Evolutionary conservation across 2,329 filamentous ascomycete genomes (phyloP).

Genomic region (Coniochaeta prunicola): DNA sequence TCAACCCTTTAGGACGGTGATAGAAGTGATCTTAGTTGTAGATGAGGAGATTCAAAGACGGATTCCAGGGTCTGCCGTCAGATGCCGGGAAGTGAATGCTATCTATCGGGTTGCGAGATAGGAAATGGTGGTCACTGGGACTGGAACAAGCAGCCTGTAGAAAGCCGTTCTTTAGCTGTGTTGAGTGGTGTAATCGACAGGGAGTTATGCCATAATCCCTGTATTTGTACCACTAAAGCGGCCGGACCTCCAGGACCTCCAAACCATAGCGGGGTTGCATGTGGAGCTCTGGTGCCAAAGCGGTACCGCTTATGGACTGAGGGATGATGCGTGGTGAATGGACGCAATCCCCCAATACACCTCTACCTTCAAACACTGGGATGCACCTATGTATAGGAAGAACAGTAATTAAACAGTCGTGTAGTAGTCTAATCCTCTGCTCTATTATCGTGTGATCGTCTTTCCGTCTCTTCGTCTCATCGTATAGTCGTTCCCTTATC

Average conservation of each 20-base stretch:
- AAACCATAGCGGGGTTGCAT: not conserved
- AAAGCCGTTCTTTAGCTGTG: not conserved
- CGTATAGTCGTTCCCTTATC: no score
- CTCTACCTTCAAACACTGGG: no score
- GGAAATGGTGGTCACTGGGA: not conserved
- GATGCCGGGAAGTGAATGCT: not conserved
- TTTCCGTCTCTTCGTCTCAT: no score
- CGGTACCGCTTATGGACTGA: not conserved
- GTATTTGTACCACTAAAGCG: not conserved
- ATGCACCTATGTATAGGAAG: no score
- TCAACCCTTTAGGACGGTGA: not conserved
- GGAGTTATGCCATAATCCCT: not conserved
- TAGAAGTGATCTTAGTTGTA: not conserved
- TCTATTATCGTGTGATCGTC: no score
- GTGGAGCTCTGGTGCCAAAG: not conserved
- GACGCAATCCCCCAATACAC: no score
- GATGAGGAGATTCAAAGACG: not conserved
- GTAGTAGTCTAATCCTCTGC: no score
- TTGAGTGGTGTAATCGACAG: not conserved
- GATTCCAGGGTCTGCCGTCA: not conserved
- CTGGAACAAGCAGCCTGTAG: not conserved
- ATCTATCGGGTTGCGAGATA: not conserved
- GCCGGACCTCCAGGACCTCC: not conserved
- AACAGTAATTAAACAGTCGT: no score
- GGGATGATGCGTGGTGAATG: not conserved